phyloP scores from a whole-genome alignment of 2,329 filamentous ascomycete species.

The Colletotrichum chrysophilum region DNA sequence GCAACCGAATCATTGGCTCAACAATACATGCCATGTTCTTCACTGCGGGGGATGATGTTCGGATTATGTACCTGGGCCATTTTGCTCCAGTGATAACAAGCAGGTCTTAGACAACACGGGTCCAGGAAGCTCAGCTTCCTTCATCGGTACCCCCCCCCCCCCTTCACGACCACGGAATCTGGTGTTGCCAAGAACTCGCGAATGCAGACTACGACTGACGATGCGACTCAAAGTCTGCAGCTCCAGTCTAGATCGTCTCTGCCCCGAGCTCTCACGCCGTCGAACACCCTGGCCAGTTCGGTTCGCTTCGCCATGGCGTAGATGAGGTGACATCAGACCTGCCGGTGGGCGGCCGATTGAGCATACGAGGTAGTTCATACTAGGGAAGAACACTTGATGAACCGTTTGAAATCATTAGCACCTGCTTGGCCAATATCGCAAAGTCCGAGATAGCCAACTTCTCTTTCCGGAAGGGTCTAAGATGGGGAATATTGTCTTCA shows the following conservation, averaged over 20 bases:
- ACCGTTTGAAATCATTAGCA: neutral
- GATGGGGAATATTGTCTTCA: neutral
- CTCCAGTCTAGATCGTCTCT: neutral
- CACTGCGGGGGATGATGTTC: neutral
- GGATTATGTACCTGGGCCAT: neutral
- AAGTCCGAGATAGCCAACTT: neutral
- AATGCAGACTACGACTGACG: neutral
- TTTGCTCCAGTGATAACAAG: neutral
- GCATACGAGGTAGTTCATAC: neutral
- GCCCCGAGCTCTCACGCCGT: neutral
- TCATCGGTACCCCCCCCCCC: neutral
- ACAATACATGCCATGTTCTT: fast-evolving
- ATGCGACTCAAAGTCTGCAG: neutral
- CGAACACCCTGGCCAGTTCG: neutral
- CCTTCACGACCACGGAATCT: neutral
- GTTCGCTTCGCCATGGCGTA: neutral
- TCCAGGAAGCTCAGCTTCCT: neutral
- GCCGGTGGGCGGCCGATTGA: neutral
- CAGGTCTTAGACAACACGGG: neutral
- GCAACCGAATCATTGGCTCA: neutral
- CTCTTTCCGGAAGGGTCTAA: neutral
- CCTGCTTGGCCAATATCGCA: neutral
- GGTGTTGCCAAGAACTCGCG: neutral
- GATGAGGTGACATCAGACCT: neutral
- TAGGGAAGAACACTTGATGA: neutral